Conservation (phyloP, 805 yeast genomes). For the Lachancea sp. region DNA sequence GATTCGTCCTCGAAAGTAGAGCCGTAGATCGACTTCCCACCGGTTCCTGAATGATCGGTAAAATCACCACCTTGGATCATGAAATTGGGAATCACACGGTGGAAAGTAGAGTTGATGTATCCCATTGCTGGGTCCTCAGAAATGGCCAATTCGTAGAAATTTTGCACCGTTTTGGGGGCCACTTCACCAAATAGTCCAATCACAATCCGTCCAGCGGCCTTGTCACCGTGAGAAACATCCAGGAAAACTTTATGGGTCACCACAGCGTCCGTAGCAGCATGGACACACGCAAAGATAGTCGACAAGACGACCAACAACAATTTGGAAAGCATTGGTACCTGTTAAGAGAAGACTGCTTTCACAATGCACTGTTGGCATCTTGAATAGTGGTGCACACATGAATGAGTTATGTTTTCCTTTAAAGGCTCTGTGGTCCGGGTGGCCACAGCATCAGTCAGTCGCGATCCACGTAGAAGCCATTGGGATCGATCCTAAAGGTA, state of each 20-base stretch:
- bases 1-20: constrained; percentile 62
- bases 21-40: constrained; percentile 72
- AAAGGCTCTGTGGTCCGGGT: neutral
- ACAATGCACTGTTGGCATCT: neutral
- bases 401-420: neutral
- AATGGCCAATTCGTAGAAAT: constrained; percentile 72
- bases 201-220: constrained; percentile 70
- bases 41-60: constrained; percentile 61
- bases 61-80: constrained; percentile 83
- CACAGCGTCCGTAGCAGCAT: constrained; percentile 28
- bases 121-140: constrained; percentile 68
- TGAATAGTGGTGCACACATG: neutral
- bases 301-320: constrained; percentile 2
- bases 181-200: constrained; percentile 83
- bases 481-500: constrained; percentile 16
- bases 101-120: constrained; percentile 59
- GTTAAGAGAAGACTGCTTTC: neutral
- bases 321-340: neutral
- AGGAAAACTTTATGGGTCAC: constrained; percentile 79
- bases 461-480: neutral
- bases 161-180: constrained; percentile 84
- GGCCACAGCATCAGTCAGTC: neutral
- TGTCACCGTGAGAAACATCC: constrained; percentile 76
- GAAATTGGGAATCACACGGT: constrained; percentile 63
- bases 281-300: constrained; percentile 14